Conservation (phyloP, 2,329 filamentous ascomycete species). For the Ilyonectria destructans region DNA sequence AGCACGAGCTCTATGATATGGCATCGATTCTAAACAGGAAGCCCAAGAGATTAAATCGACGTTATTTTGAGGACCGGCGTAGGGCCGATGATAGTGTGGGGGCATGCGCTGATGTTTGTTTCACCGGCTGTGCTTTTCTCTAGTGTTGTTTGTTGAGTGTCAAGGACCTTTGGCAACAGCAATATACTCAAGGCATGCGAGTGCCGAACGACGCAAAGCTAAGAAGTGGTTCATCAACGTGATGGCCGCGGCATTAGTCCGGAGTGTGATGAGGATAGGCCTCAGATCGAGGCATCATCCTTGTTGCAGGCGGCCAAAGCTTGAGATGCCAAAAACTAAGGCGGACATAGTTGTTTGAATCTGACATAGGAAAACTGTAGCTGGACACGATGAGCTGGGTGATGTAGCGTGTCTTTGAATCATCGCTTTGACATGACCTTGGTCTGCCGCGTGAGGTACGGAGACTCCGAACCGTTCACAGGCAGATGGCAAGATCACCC, state of each 20-base stretch:
- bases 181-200: slow-evolving; percentile 20
- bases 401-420: slow-evolving; percentile 10
- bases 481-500: slow-evolving; percentile 23
- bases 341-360: slow-evolving; percentile 20
- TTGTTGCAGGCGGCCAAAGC: slow-evolving; percentile 20
- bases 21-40: slow-evolving; percentile 25
- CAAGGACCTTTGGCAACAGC: slow-evolving; percentile 9
- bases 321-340: slow-evolving; percentile 3
- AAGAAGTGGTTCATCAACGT: slow-evolving; percentile 16
- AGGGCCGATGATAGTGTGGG: slow-evolving; percentile 22
- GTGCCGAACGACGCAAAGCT: slow-evolving; percentile 13
- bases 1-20: slow-evolving; percentile 24
- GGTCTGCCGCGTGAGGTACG: slow-evolving; percentile 22
- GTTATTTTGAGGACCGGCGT: slow-evolving; percentile 27
- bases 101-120: slow-evolving; percentile 19
- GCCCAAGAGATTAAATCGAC: slow-evolving; percentile 22
- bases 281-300: slow-evolving; percentile 26
- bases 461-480: neutral
- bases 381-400: slow-evolving; percentile 15
- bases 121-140: slow-evolving; percentile 20
- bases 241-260: slow-evolving; percentile 23
- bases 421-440: slow-evolving; percentile 19
- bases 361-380: slow-evolving; percentile 26
- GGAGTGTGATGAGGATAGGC: slow-evolving; percentile 22
- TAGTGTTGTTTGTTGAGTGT: slow-evolving; percentile 12